These are phyloP conservation scores for Arachis monticola DNA, from an alignment of 331 rosid genomes.

Conservation along the genomic window DNA sequence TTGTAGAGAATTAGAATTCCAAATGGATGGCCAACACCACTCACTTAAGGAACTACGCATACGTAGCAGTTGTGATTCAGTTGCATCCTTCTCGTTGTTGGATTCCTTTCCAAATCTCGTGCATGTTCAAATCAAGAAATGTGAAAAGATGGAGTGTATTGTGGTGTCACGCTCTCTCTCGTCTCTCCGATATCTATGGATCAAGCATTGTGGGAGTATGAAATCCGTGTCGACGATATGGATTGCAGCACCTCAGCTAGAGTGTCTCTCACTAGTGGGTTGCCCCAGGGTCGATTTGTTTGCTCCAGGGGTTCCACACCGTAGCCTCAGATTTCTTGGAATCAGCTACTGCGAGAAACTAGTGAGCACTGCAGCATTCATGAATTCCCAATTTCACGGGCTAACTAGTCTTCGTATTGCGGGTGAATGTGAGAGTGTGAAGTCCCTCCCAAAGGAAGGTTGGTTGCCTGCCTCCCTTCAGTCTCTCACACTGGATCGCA, in stretches of 20 bases:
- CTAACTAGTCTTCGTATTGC: not conserved
- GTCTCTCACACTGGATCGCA: fast-evolving
- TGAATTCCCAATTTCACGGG: not conserved
- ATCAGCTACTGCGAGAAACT: not conserved
- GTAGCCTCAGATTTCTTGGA: not conserved
- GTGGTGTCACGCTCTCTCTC: not conserved
- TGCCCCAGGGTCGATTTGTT: not conserved
- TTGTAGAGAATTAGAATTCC: not conserved
- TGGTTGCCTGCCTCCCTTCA: conserved; percentile 11
- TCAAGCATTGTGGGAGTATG: not conserved
- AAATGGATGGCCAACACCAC: not conserved
- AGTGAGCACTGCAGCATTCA: not conserved
- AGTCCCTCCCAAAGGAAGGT: not conserved
- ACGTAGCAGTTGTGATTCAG: not conserved
- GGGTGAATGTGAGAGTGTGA: not conserved
- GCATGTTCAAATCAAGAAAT: fast-evolving
- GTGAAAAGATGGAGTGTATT: not conserved
- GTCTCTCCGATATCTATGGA: not conserved
- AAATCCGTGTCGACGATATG: not conserved
- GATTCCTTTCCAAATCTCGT: not conserved
- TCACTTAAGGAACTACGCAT: not conserved
- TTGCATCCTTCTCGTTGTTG: not conserved
- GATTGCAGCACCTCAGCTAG: not conserved
- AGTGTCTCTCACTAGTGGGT: not conserved
- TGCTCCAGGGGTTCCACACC: not conserved